Evolutionary conservation across 768 basidiomycete species (phyloP).

Genomic region (Erythrobasidium yunnanense): DNA sequence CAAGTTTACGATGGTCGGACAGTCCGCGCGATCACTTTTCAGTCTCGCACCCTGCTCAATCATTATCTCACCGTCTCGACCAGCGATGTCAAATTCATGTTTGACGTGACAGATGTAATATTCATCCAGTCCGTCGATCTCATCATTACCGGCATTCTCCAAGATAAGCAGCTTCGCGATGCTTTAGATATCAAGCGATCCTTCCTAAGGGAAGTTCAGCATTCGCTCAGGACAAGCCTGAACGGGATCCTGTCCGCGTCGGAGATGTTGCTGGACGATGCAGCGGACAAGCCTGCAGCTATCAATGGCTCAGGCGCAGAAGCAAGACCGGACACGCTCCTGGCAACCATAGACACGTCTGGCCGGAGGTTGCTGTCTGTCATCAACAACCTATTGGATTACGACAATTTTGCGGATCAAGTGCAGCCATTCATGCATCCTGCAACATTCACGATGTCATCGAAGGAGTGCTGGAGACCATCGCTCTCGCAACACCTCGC

Average conservation of each 20-base stretch:
- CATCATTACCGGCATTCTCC: neutral
- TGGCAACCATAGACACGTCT: constrained; percentile 9
- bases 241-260: constrained; percentile 19
- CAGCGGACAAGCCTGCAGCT: neutral
- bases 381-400: constrained; percentile 13
- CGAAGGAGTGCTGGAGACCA: constrained; percentile 1
- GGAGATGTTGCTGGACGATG: constrained; percentile 7
- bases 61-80: constrained; percentile 10
- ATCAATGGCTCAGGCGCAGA: neutral
- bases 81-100: neutral
- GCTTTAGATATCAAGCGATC: constrained; percentile 1
- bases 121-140: constrained; percentile 12
- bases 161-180: neutral
- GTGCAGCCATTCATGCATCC: neutral
- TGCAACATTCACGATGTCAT: constrained; percentile 1
- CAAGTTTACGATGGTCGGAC: neutral
- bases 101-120: constrained; percentile 1
- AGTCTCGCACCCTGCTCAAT: neutral
- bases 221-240: constrained; percentile 14
- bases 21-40: neutral
- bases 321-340: neutral
- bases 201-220: constrained; percentile 12
- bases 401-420: neutral
- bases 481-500: constrained; percentile 8
- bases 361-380: constrained; percentile 8